Percentiles rank a stretch among this genome's conserved stretches.
Conservation (phyloP, 352 stramenopile species). For the Phytopythium helicoides region DNA sequence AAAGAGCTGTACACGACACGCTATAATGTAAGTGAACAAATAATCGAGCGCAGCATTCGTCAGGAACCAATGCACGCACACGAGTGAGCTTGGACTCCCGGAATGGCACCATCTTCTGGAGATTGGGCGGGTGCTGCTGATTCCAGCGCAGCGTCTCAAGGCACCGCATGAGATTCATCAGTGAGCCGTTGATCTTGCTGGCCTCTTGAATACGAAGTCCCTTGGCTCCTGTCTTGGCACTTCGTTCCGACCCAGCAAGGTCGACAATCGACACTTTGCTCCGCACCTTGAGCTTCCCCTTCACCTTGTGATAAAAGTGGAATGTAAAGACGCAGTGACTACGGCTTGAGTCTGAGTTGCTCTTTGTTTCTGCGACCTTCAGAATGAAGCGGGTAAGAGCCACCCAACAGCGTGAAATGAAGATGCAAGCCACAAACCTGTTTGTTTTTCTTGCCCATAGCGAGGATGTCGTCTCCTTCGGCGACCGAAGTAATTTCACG, state of each 20-base stretch:
- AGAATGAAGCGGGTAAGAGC: no score
- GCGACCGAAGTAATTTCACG: slow-evolving; percentile 52
- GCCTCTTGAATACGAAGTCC: slow-evolving; percentile 94
- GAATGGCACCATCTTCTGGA: slow-evolving; percentile 95
- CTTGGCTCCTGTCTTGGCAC: slow-evolving; percentile 76
- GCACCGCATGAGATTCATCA: slow-evolving; percentile 98
- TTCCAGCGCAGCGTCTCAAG: slow-evolving; percentile 94
- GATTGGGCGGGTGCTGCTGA: slow-evolving; percentile 65
- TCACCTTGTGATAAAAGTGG: slow-evolving; percentile 52
- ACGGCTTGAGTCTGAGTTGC: slow-evolving; percentile 89
- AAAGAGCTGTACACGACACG: slow-evolving; percentile 73
- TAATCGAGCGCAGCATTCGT: neutral
- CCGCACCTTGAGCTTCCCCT: slow-evolving; percentile 16
- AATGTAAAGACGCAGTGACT: slow-evolving; percentile 92
- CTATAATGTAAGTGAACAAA: neutral
- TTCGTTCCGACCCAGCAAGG: slow-evolving; percentile 84
- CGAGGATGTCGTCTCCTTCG: slow-evolving; percentile 75
- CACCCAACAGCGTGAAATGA: no score
- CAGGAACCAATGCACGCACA: slow-evolving; percentile 17
- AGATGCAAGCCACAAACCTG: no score
- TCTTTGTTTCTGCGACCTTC: slow-evolving; percentile 85
- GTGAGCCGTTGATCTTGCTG: slow-evolving; percentile 97
- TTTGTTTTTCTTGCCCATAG: slow-evolving; percentile 60
- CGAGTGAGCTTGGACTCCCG: slow-evolving; percentile 96
- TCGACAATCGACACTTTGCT: slow-evolving; percentile 94